These are phyloP conservation scores for Serendipita sp. DNA, from an alignment of 768 basidiomycete species.

Conservation along the genomic window DNA sequence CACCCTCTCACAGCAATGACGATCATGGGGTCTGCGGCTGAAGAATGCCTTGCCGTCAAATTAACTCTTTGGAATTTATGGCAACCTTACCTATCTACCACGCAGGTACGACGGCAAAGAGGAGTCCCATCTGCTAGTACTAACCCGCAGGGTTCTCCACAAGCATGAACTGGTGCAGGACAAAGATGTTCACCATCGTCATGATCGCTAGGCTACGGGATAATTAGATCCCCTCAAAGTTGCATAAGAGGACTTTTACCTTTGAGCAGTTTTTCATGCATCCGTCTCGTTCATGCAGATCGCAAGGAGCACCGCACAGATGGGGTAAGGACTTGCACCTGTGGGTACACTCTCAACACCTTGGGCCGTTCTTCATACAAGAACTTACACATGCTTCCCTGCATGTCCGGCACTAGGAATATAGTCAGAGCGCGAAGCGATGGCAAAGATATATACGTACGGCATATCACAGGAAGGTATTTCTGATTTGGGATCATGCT, in stretches of 20 bases:
- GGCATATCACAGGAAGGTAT: conserved; percentile 27
- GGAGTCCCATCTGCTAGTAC: not conserved
- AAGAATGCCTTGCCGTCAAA: not conserved
- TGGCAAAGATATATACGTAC: conserved; percentile 22
- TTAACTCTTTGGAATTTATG: not conserved
- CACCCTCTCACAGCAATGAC: conserved; percentile 35
- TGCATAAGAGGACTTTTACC: conserved; percentile 18
- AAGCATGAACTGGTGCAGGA: conserved; percentile 36
- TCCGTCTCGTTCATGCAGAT: conserved; percentile 29
- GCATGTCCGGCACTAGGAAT: conserved; percentile 36
- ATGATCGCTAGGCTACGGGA: conserved; percentile 31
- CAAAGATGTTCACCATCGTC: conserved; percentile 36
- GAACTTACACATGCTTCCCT: conserved; percentile 36
- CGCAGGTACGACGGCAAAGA: not conserved
- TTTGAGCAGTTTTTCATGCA: conserved; percentile 38
- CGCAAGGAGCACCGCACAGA: conserved; percentile 39
- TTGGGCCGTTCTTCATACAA: not conserved
- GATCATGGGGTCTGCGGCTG: conserved; percentile 30
- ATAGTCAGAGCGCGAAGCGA: not conserved
- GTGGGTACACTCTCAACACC: not conserved
- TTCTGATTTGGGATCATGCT: conserved; percentile 18
- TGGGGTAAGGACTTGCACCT: conserved; percentile 39
- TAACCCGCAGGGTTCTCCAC: conserved; percentile 25
- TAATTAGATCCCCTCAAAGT: not conserved
- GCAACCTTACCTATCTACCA: not conserved